Base-by-base conservation (phyloP, 305 asterid species). In the Fraxinus latifolia region DNA sequence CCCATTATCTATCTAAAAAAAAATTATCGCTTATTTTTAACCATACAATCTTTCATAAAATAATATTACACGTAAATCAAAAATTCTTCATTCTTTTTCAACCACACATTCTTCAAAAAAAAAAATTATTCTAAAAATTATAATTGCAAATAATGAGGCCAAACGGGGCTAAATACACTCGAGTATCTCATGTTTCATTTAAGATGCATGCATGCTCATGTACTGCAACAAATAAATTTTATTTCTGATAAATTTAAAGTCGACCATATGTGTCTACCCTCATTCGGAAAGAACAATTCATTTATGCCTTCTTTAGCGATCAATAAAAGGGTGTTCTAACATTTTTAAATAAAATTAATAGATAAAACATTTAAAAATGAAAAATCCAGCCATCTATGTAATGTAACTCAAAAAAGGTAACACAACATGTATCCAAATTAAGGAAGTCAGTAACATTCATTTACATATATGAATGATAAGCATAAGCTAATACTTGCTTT, bases 351-450 rank as follows among this genome's bases (percentile, higher is more conserved):
- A 19, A 60, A 60, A 23, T 21, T 7, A 21, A 60, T 7, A 21
- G 29, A 60, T 9, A 8, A 21, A 62, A 25, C 71, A 19, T 3
- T 23, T 34, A 7, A 7, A 42, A 74, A 34, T 17, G 32, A 23
- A 74, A 74, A 74, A 74, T 74, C 31, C 17, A 74, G 17, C 19
- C 31, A 19, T 74, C 58, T 36, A 15, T 77, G 83, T 42, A 68
- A 37, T 23, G 25, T 23, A 23, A 23, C 42, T 34, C 47, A 76
- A 79, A 72, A 77, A 53, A 21, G 72, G 72, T 62, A 25, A 62
- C 32, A 62, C 32, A 62, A 62, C 14, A 7, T 25, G 34, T 11
- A 73, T 37, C 2, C 73, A 29, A 80, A 82, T 29, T 81, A 32
- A 29, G 72, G 36, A 4, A 23, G 5, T 62, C 44, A 67, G 68